Evolutionary conservation across 306 rosid genomes (phyloP).

Genomic region (Mimosa pudica): DNA sequence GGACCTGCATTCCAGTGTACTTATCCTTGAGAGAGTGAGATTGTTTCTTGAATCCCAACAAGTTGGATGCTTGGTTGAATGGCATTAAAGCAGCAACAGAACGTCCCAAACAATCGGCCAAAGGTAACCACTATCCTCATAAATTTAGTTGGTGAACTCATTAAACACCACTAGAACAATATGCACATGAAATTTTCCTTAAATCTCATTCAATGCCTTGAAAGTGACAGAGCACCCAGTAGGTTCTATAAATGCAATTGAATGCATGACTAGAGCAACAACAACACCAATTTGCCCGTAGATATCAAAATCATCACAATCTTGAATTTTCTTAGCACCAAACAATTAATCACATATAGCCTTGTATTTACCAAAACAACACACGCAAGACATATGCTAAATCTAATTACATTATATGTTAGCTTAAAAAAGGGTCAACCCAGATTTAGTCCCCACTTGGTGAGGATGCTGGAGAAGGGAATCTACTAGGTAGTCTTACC

Average conservation of each 20-base stretch:
- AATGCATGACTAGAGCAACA: neutral
- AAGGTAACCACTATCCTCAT: neutral
- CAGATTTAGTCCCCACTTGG: too few relatives aligned
- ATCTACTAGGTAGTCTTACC: too few relatives aligned
- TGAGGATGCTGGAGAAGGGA: too few relatives aligned
- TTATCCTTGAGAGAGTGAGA: neutral
- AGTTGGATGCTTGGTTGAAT: neutral
- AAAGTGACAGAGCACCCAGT: neutral
- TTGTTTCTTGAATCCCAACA: neutral
- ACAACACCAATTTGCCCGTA: neutral
- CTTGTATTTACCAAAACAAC: neutral
- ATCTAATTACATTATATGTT: too few relatives aligned
- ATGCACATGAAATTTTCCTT: neutral
- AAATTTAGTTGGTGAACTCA: slow-evolving; percentile 1
- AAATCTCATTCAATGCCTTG: neutral
- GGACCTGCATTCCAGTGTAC: neutral
- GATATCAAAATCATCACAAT: neutral
- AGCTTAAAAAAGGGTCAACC: too few relatives aligned
- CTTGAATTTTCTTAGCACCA: slow-evolving; percentile 29
- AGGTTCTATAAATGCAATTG: neutral
- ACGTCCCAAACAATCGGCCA: slow-evolving; percentile 8
- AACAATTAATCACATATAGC: neutral
- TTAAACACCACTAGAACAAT: neutral
- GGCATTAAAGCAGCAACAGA: neutral
- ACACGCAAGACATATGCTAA: neutral